Base-by-base conservation (phyloP, 768 basidiomycete genomes). In the Hygrocybe coccinea region DNA sequence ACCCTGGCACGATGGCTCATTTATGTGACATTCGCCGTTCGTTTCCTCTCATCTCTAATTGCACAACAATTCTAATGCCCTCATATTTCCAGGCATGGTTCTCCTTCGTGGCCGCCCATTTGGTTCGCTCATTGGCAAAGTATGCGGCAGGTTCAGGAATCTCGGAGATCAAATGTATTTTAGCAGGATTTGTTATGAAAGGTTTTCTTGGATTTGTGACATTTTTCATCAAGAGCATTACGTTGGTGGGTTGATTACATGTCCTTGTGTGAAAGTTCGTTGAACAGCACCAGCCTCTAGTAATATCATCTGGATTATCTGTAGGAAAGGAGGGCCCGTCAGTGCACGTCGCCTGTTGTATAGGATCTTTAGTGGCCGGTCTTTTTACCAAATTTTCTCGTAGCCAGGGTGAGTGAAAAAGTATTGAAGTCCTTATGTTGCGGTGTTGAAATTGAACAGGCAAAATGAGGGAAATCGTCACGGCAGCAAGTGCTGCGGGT, bases 261-360 rank as follows among this genome's bases (percentile, higher is more conserved):
- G 29, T 24, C 22, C 15, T 17, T 47, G 2, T 25, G 37, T 24
- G 29, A 52, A 54, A 21, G 39, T 50, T 9, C 33, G 48, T 62
- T 60, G 44, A 65, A 36, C 22, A 19, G 11, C 35, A 25, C 19
- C 60, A 99, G 95, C 97, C 97, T 24, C 76, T 99, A 33, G 90
- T 95, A 37, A 98, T 99, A 61, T 95, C 94, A 5, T 98, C 95
- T 22, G 97, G 97, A 1, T 74, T 98, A 49, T 95, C 94, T 4
- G 93, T 98, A 19, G 97, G 97, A 5, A 99, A 98, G 70, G 97
- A 99, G 72, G 97, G 97, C 0, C 97, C 97, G 0, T 95, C 93
- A 1, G 97, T 99, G 1, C 97, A 99, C 67, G 89, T 97, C 45
- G 97, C 97, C 3, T 95, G 92, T 65, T 91, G 93, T 65, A 84